phyloP scores from a whole-genome alignment of 2,329 filamentous ascomycete species.

The Trichoderma aggressivum region DNA sequence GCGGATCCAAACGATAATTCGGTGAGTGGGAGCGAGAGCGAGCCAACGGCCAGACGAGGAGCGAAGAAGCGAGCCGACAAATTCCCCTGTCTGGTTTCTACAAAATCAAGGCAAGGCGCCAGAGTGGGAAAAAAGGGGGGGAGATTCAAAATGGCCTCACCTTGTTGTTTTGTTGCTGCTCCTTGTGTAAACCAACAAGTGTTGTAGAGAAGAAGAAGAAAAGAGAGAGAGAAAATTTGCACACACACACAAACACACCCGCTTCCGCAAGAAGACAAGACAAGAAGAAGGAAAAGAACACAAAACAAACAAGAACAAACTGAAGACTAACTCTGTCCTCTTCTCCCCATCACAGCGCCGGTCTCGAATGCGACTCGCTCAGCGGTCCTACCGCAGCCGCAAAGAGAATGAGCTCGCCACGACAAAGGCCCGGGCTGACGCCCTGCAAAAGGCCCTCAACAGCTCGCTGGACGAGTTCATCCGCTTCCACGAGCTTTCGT shows the following conservation, averaged over 20 bases:
- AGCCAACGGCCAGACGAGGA: not conserved
- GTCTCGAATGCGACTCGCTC: constrained; percentile 12
- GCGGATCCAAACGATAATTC: constrained; percentile 12
- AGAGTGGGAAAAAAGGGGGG: not conserved
- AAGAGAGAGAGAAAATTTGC: not conserved
- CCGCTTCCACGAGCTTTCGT: not conserved
- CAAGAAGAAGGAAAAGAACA: not conserved
- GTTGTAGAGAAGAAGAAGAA: not conserved
- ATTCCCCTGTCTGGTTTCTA: not conserved
- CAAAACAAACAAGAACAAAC: not conserved
- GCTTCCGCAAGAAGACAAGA: too few relatives aligned
- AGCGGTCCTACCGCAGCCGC: constrained; percentile 15
- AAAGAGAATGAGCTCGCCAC: constrained; percentile 14
- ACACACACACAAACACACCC: not conserved
- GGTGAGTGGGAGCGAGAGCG: not conserved
- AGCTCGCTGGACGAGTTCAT: constrained; percentile 9
- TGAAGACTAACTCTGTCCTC: not conserved
- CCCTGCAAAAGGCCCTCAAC: constrained; percentile 10
- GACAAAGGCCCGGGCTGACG: not conserved
- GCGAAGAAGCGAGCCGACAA: not conserved
- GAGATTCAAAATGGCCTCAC: not conserved
- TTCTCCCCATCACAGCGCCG: not conserved
- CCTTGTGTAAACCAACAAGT: not conserved
- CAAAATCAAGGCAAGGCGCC: not conserved
- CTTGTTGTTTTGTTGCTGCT: not conserved